phyloP scores from a whole-genome alignment of 495 filamentous ascomycete genomes.

The Lasiosphaeris hirsuta region DNA sequence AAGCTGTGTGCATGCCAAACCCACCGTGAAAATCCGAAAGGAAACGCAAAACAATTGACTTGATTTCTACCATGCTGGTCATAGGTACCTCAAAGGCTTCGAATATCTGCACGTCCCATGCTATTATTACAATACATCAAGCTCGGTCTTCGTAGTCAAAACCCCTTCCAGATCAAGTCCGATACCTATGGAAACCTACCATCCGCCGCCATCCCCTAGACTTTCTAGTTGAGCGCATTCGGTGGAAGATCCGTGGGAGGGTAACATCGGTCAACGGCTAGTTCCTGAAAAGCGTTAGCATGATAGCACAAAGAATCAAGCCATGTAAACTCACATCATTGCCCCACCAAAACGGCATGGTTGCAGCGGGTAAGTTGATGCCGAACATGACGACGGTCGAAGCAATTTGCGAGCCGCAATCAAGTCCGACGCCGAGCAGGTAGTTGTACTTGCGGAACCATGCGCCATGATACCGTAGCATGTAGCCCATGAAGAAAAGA shows the following conservation, averaged over 20 bases:
- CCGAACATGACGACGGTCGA: slow-evolving; percentile 15
- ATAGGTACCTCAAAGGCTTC: too few relatives aligned
- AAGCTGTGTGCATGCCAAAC: too few relatives aligned
- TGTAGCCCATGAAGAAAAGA: slow-evolving; percentile 20
- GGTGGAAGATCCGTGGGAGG: slow-evolving; percentile 3
- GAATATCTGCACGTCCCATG: too few relatives aligned
- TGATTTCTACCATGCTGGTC: too few relatives aligned
- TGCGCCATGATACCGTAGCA: slow-evolving; percentile 13
- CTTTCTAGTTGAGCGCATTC: not conserved
- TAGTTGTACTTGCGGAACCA: slow-evolving; percentile 49
- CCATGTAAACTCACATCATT: slow-evolving; percentile 8
- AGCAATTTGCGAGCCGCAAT: slow-evolving; percentile 44
- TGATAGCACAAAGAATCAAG: not conserved
- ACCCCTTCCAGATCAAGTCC: too few relatives aligned
- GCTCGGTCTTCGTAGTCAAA: too few relatives aligned
- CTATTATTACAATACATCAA: too few relatives aligned
- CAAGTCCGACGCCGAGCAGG: slow-evolving; percentile 49
- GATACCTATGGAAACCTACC: too few relatives aligned
- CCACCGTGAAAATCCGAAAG: not conserved
- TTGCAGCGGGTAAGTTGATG: slow-evolving; percentile 7
- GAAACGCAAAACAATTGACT: not conserved
- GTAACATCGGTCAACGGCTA: slow-evolving; percentile 8
- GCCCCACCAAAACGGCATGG: slow-evolving; percentile 20
- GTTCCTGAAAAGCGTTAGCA: not conserved
- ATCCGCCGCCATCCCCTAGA: too few relatives aligned